These are phyloP conservation scores for Aspergillus panamensis DNA, from an alignment of 495 filamentous ascomycete genomes.

Conservation along the genomic window DNA sequence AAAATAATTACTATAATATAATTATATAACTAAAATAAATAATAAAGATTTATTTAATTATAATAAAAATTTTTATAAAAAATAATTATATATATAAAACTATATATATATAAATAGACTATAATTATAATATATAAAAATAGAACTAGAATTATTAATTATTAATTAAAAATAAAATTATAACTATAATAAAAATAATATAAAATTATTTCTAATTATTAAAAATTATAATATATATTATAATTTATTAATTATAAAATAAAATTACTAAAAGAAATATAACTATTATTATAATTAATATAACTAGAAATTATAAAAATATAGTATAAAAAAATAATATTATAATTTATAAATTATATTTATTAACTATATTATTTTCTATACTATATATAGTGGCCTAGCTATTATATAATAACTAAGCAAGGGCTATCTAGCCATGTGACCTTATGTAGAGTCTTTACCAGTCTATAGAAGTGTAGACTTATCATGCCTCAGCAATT, in stretches of 20 bases:
- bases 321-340: background rate
- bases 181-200: background rate
- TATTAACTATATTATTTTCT: background rate
- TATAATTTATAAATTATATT: background rate
- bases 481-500: too few species aligned
- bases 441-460: too few species aligned
- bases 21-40: too few species aligned
- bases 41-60: too few species aligned
- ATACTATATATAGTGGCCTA: too few species aligned
- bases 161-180: background rate
- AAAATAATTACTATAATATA: too few species aligned
- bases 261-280: background rate
- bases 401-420: too few species aligned
- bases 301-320: background rate
- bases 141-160: background rate
- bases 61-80: too few species aligned
- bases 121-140: too few species aligned
- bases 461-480: too few species aligned
- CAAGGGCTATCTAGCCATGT: too few species aligned
- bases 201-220: background rate
- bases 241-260: slow-evolving; percentile 6
- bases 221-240: background rate
- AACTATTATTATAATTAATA: background rate
- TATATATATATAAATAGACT: background rate
- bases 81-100: too few species aligned